These are phyloP conservation scores for Camelina laxa DNA, from an alignment of 345 rosid genomes.

Conservation along the genomic window DNA sequence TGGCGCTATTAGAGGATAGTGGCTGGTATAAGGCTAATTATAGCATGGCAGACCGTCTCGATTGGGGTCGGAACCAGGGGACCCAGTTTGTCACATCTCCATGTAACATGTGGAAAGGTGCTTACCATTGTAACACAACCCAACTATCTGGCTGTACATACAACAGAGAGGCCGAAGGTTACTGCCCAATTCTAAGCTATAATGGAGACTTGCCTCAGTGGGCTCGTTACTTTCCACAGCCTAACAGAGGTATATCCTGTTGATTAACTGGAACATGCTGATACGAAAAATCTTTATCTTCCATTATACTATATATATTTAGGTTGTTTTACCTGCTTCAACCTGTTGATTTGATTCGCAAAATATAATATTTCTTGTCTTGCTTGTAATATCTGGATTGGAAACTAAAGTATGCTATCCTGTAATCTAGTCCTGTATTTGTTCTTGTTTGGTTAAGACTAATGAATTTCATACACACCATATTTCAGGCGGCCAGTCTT, in stretches of 20 bases:
- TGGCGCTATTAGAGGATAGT: constrained; percentile 95
- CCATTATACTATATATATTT: neutral
- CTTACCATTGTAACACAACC: constrained; percentile 92
- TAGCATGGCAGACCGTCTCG: constrained; percentile 96
- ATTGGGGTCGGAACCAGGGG: constrained; percentile 98
- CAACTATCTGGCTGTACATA: constrained; percentile 97
- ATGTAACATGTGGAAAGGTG: constrained; percentile 96
- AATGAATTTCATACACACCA: neutral
- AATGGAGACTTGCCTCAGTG: constrained; percentile 93
- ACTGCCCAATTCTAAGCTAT: constrained; percentile 94
- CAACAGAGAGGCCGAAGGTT: constrained; percentile 99
- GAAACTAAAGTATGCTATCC: neutral
- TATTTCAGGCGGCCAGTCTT: constrained; percentile 95
- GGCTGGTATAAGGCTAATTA: constrained; percentile 99
- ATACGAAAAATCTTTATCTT: neutral
- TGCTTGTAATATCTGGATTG: constrained; percentile 2
- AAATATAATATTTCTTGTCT: neutral
- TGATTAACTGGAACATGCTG: constrained; percentile 2
- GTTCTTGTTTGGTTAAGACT: constrained; percentile 20
- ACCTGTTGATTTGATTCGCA: neutral
- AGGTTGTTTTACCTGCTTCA: constrained; percentile 2
- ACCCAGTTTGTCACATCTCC: constrained; percentile 89
- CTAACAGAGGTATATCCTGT: constrained; percentile 77
- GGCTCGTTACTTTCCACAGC: constrained; percentile 97
- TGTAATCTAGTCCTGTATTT: neutral